phyloP scores from a whole-genome alignment of 2,329 filamentous ascomycete genomes.

The Phoma sp. region DNA sequence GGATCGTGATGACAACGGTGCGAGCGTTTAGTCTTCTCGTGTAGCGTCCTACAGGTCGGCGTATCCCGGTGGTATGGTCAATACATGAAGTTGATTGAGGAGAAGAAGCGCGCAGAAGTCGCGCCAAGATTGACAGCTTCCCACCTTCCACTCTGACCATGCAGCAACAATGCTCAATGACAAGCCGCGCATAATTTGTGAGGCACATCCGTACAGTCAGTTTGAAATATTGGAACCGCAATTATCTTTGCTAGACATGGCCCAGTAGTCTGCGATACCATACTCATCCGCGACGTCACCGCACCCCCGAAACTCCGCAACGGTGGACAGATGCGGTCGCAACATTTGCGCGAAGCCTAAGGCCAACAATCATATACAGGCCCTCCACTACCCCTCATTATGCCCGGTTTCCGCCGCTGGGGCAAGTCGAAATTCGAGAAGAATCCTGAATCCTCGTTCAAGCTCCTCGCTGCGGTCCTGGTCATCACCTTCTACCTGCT shows the following conservation, averaged over 20 bases:
- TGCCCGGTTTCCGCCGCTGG: slow-evolving; percentile 48
- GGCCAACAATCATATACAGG: slow-evolving; percentile 19
- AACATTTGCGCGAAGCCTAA: slow-evolving; percentile 26
- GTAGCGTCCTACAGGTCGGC: neutral
- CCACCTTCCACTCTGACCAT: slow-evolving; percentile 7
- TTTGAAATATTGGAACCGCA: neutral
- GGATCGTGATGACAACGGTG: too few relatives aligned
- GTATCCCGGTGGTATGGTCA: neutral
- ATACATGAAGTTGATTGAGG: neutral
- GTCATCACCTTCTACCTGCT: slow-evolving; percentile 51
- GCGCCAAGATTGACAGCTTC: slow-evolving; percentile 13
- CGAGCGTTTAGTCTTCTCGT: neutral
- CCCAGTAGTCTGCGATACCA: neutral
- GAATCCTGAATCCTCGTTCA: slow-evolving; percentile 51
- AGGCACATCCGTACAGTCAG: neutral
- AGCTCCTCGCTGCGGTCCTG: slow-evolving; percentile 49
- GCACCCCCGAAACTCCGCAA: slow-evolving; percentile 25
- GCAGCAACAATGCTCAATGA: slow-evolving; percentile 7
- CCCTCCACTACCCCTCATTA: slow-evolving; percentile 21
- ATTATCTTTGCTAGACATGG: neutral
- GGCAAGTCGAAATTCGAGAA: slow-evolving; percentile 47
- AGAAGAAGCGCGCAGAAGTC: slow-evolving; percentile 2
- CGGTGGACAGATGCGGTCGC: slow-evolving; percentile 33
- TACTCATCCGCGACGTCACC: slow-evolving; percentile 4
- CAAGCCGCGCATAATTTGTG: neutral